These are phyloP conservation scores for Epicoccum nigrum DNA, from an alignment of 2,329 filamentous ascomycete species.

Conservation along the genomic window DNA sequence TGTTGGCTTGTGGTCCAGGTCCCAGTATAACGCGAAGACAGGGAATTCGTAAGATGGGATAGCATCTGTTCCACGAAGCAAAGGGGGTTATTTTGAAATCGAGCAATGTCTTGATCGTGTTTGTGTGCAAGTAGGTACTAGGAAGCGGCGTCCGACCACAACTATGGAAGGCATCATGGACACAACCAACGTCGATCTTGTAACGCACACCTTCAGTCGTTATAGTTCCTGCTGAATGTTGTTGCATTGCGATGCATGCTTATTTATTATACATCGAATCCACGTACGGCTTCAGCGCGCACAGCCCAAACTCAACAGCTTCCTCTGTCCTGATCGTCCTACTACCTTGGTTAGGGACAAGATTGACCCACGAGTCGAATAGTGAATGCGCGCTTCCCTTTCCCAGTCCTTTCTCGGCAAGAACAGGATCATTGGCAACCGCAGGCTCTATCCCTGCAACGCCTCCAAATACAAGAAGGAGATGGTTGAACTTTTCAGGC, in stretches of 20 bases:
- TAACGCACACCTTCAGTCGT: no score
- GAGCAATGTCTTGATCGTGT: no score
- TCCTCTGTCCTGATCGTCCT: conserved; percentile 84
- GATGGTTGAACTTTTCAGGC: conserved; percentile 65
- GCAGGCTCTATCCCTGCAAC: conserved; percentile 80
- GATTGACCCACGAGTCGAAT: conserved; percentile 85
- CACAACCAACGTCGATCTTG: no score
- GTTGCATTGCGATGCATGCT: background rate
- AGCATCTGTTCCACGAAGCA: no score
- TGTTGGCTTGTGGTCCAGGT: no score
- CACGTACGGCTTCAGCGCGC: conserved; percentile 63
- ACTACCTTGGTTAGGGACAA: conserved; percentile 80
- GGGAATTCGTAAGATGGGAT: no score
- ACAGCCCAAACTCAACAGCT: conserved; percentile 77
- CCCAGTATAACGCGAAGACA: no score
- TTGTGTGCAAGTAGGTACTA: no score
- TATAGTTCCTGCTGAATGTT: no score
- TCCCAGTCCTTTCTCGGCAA: conserved; percentile 67
- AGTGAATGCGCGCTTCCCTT: conserved; percentile 70
- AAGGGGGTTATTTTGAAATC: no score
- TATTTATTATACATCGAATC: conserved; percentile 25
- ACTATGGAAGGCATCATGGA: no score
- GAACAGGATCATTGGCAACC: conserved; percentile 65
- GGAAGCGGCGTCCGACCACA: no score
- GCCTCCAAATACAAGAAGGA: conserved; percentile 81